These are phyloP conservation scores for Artemisia annua DNA, from an alignment of 129 eudicot species.

Conservation along the genomic window DNA sequence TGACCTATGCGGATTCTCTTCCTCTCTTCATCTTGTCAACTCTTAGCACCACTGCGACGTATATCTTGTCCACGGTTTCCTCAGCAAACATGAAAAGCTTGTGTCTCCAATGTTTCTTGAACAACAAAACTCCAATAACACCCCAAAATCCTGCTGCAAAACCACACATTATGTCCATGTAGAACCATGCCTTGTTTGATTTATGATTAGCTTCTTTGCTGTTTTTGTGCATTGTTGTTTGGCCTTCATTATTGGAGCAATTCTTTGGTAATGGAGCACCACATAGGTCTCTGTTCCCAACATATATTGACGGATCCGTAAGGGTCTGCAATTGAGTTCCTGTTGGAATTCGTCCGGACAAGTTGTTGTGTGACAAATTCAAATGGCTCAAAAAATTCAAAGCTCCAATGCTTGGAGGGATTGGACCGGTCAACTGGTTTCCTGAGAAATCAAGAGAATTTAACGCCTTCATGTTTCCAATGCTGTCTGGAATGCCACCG, in stretches of 20 bases:
- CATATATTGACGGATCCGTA: background rate
- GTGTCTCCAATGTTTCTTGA: background rate
- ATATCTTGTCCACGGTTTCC: background rate
- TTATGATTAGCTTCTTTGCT: background rate
- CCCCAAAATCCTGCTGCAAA: conserved; percentile 21
- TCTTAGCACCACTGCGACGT: background rate
- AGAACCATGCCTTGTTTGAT: background rate
- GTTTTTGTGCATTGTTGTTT: background rate
- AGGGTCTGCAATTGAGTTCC: background rate
- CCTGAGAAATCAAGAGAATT: conserved; percentile 27
- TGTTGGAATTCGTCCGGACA: conserved; percentile 5
- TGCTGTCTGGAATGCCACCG: conserved; percentile 28
- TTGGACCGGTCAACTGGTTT: conserved; percentile 7
- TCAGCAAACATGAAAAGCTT: background rate
- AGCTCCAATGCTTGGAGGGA: conserved; percentile 26
- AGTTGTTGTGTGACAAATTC: conserved; percentile 18
- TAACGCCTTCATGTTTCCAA: conserved; percentile 18
- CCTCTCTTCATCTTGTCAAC: background rate
- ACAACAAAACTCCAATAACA: conserved; percentile 11
- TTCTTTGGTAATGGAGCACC: background rate
- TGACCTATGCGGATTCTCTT: background rate
- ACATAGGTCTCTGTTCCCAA: background rate
- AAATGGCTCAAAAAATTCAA: background rate
- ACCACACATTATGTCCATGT: conserved; percentile 3
- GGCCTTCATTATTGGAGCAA: background rate